These are phyloP conservation scores for Teratosphaeria pseudoeucalypti DNA, from an alignment of 2,329 filamentous ascomycete genomes.

Conservation along the genomic window DNA sequence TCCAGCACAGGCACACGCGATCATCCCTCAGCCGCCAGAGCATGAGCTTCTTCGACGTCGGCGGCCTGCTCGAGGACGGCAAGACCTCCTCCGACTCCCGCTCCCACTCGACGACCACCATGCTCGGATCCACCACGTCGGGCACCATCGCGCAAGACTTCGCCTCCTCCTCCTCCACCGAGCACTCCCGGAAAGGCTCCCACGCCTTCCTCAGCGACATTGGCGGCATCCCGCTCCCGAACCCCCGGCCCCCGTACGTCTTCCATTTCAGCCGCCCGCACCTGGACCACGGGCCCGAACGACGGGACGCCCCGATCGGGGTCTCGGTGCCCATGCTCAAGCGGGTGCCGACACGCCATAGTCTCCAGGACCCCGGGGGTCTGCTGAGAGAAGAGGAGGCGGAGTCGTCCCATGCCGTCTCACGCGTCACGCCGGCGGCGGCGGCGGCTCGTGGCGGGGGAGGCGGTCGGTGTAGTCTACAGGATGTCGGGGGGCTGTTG, in stretches of 20 bases:
- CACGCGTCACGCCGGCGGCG: no score
- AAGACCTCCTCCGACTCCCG: conserved; percentile 15
- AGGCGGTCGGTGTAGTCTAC: not conserved
- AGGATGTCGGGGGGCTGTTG: conserved; percentile 1
- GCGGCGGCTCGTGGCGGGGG: not conserved
- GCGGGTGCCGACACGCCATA: conserved; percentile 17
- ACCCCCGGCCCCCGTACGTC: not conserved
- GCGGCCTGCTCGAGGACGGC: conserved; percentile 57
- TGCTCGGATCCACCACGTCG: conserved; percentile 43
- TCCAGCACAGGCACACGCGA: conserved; percentile 7
- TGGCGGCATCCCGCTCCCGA: conserved; percentile 16
- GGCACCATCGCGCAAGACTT: conserved; percentile 33
- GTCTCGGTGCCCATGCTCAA: conserved; percentile 19
- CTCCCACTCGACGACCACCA: conserved; percentile 47
- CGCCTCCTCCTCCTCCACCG: conserved; percentile 14
- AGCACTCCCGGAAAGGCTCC: conserved; percentile 19
- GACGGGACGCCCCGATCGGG: conserved; percentile 13
- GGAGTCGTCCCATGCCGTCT: not conserved
- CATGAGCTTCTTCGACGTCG: conserved; percentile 78
- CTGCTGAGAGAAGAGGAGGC: conserved; percentile 2
- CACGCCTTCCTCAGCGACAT: conserved; percentile 22
- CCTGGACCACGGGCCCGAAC: conserved; percentile 4
- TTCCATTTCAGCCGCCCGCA: conserved; percentile 3
- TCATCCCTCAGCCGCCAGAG: conserved; percentile 11
- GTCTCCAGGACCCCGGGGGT: conserved; percentile 25